Evolutionary conservation across 2,329 filamentous ascomycete genomes (phyloP), one percentile per base, ranked within the genome.

Genomic region (Colletotrichum caudatum): DNA sequence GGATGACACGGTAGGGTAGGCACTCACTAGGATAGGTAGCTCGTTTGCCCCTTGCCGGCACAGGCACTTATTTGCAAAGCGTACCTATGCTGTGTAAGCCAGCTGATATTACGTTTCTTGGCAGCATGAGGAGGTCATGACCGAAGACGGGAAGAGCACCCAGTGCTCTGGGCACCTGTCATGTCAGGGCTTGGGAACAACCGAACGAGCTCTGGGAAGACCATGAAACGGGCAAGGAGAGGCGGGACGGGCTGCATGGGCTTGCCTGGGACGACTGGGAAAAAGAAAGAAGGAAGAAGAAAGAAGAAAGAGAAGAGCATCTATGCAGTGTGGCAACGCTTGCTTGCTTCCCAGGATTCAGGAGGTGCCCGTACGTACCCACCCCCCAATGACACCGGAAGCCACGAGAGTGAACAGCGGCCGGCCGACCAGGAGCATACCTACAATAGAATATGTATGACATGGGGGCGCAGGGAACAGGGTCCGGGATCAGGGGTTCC

Each of bases 261-360:
- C 16, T 26, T 39, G 67, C 65, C 39, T 48, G 14, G 6, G 37
- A 41, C n/a, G 35, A 33, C 35, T 14, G 12, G 35, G 23, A 20
- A 48, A 48, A 6, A 11, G 14, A 18, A 14, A 37, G 20, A 26
- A 16, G 51, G 14, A 7, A 37, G 5, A 64, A 51, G 35, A 26
- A 26, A 61, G 5, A 23, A 44, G 54, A 23, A 33, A 46, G 1
- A 20, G 16, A 23, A 39, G n/a, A 29, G 23, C n/a, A 41, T 9
- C 9, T 11, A 8, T 46, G 41, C 20, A 50, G 37, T 33, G 48
- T 33, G 62, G 29, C 58, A 59, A 60, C 18, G 58, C 35, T 51
- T 51, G 58, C 35, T 51, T 51, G 41, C 41, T 44, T 66, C 41
- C 50, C 41, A 33, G 57, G 41, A 44, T 39, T 68, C 69, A 71